Percentiles rank a stretch among this genome's conserved stretches.
Conservation (phyloP, 345 rosid species). For the Syzygium oleosum region DNA sequence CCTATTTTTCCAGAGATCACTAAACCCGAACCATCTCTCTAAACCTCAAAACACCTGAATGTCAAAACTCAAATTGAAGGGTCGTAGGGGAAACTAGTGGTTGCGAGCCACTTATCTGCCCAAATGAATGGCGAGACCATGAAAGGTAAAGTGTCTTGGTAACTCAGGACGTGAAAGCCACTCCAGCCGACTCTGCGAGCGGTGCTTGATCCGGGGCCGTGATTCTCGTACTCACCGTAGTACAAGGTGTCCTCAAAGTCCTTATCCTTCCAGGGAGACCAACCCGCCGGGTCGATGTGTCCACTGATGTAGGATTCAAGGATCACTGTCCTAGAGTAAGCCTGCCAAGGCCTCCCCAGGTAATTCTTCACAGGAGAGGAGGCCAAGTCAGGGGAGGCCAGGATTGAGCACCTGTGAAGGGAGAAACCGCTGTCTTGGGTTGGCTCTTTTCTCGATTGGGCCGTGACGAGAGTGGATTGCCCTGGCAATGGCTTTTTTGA, state of each 20-base stretch:
- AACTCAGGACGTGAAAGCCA: background rate
- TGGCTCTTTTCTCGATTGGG: conserved; percentile 46
- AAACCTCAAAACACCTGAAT: background rate
- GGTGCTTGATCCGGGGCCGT: background rate
- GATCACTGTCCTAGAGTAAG: background rate
- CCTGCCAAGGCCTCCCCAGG: background rate
- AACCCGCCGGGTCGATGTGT: background rate
- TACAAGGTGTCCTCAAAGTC: background rate
- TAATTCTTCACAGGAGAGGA: background rate
- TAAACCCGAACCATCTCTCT: background rate
- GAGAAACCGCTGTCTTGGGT: conserved; percentile 74
- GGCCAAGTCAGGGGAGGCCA: background rate
- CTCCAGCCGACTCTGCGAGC: background rate
- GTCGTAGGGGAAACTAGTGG: background rate
- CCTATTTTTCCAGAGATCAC: background rate
- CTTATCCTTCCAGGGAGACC: background rate
- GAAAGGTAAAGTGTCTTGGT: background rate
- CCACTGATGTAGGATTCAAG: background rate
- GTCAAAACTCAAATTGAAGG: background rate
- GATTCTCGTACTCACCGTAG: background rate
- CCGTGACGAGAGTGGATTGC: conserved; percentile 65
- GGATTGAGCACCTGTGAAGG: conserved; percentile 57
- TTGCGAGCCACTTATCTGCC: background rate
- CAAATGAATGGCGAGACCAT: background rate
- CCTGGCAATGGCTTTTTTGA: conserved; percentile 56